Conservation (phyloP, 2,329 filamentous ascomycete species). For the Penicillium thymicola region DNA sequence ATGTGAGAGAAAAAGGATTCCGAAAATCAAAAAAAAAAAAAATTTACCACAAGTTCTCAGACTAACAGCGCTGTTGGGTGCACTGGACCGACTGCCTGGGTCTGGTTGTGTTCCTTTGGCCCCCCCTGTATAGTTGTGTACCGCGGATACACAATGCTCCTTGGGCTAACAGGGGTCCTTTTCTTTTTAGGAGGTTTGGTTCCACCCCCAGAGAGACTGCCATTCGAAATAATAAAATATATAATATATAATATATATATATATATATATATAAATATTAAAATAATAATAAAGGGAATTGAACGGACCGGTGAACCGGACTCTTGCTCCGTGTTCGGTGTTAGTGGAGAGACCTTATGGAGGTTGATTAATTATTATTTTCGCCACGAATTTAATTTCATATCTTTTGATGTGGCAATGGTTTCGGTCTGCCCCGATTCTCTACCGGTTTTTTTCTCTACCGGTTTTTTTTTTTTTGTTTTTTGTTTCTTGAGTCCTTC, state of each 20-base stretch:
- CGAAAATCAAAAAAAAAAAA: not conserved
- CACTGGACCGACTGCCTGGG: constrained; percentile 17
- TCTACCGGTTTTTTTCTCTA: not conserved
- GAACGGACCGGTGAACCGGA: constrained; percentile 19
- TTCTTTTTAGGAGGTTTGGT: not conserved
- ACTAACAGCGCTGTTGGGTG: constrained; percentile 23
- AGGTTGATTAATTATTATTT: not conserved
- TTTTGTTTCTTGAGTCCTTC: not conserved
- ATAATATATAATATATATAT: too few species aligned
- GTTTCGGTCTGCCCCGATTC: constrained; percentile 6
- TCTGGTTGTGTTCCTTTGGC: constrained; percentile 25
- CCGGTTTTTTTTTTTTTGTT: not conserved
- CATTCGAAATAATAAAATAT: not conserved
- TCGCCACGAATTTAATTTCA: constrained; percentile 12
- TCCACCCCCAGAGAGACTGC: constrained; percentile 21
- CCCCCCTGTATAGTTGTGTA: constrained; percentile 26
- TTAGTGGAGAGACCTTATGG: not conserved
- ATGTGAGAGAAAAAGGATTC: constrained; percentile 10
- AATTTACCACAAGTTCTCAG: constrained; percentile 12
- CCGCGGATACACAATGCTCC: constrained; percentile 24
- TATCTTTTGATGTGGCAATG: constrained; percentile 19
- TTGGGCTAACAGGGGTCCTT: constrained; percentile 15
- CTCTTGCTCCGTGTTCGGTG: constrained; percentile 9
- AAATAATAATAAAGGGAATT: not conserved
- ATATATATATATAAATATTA: not conserved